A percentile compares a stretch with the other conserved stretches of the same genome.
Conservation (phyloP, 352 stramenopile species). For the Aphanomyces invadans region DNA sequence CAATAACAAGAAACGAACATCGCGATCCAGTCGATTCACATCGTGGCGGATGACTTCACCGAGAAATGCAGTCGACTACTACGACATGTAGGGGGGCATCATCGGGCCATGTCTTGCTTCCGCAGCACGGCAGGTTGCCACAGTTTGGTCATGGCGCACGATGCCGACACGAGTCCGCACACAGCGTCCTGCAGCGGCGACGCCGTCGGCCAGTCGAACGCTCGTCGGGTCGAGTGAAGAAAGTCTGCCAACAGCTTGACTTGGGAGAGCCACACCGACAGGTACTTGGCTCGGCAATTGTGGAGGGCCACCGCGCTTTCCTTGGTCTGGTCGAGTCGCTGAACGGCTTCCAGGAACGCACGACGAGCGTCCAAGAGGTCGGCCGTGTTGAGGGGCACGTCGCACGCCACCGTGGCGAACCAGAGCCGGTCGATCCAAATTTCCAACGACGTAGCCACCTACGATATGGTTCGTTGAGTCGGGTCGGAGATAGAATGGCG, state of each 20-base stretch:
- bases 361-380: conserved; percentile 4
- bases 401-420: conserved; percentile 11
- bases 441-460: conserved; percentile 6
- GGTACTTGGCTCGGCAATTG: conserved; percentile 12
- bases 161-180: conserved; percentile 18
- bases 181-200: conserved; percentile 20
- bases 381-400: conserved; percentile 15
- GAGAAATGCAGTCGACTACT: too few species aligned
- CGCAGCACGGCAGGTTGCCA: conserved; percentile 2
- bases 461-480: background rate
- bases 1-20: too few species aligned
- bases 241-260: conserved; percentile 18
- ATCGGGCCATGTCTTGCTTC: background rate
- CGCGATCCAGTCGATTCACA: too few species aligned
- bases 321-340: background rate
- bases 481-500: background rate
- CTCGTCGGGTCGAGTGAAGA: conserved; percentile 10
- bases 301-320: background rate
- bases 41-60: too few species aligned
- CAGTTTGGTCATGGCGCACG: conserved; percentile 16
- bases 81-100: too few species aligned
- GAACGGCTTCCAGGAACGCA: background rate
- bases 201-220: conserved; percentile 17
- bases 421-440: conserved; percentile 19
- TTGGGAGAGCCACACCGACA: background rate